Conservation (phyloP, 2,329 filamentous ascomycete species). For the Arthrobotrys iridis region DNA sequence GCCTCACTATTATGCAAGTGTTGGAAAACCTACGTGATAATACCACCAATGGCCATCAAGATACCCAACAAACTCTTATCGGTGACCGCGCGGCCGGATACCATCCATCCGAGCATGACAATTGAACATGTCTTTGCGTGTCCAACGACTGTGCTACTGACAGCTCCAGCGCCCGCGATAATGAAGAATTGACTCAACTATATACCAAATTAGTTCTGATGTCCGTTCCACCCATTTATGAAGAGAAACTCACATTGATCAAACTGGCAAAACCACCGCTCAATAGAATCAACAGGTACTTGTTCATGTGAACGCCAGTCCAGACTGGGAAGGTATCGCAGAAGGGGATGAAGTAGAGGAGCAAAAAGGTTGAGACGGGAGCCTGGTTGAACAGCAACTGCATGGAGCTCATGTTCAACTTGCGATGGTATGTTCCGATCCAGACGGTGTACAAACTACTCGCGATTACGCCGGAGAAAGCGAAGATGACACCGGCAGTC, state of each 20-base stretch:
- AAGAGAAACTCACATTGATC: slow-evolving; percentile 67
- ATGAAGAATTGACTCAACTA: slow-evolving; percentile 68
- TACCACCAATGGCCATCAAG: slow-evolving; percentile 68
- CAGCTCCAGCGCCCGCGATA: slow-evolving; percentile 69
- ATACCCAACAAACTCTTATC: slow-evolving; percentile 67
- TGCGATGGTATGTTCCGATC: slow-evolving; percentile 74
- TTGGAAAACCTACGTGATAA: slow-evolving; percentile 65
- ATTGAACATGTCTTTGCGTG: slow-evolving; percentile 74
- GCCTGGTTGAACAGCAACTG: slow-evolving; percentile 76
- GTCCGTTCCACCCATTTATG: slow-evolving; percentile 56
- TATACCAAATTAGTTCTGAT: slow-evolving; percentile 46
- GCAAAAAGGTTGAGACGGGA: slow-evolving; percentile 70
- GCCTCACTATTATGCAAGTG: neutral
- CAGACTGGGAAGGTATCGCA: slow-evolving; percentile 72
- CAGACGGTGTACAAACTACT: slow-evolving; percentile 75
- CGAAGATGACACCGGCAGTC: slow-evolving; percentile 71
- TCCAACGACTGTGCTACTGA: slow-evolving; percentile 73
- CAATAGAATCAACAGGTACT: slow-evolving; percentile 70
- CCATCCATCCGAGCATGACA: slow-evolving; percentile 71
- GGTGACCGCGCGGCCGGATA: slow-evolving; percentile 67
- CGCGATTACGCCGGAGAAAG: slow-evolving; percentile 72
- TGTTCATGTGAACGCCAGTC: slow-evolving; percentile 65
- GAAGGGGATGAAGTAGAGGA: slow-evolving; percentile 74
- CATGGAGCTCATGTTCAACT: slow-evolving; percentile 74
- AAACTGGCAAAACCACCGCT: slow-evolving; percentile 72